These are phyloP conservation scores for Metschnikowia amazonensis DNA, from an alignment of 805 yeast species.

Conservation along the genomic window DNA sequence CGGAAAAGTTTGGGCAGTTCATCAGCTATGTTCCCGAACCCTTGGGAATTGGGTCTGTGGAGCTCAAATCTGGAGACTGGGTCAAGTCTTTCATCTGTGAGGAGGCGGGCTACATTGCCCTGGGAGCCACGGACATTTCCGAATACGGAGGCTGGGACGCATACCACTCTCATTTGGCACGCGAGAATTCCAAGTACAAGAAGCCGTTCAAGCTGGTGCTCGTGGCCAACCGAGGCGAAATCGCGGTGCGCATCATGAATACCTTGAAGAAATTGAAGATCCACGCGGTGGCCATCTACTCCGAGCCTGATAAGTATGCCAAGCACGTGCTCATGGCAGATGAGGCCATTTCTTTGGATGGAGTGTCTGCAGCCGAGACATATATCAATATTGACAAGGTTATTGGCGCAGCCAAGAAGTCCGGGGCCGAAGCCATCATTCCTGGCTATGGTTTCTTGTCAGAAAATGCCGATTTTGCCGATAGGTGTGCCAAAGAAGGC, in stretches of 20 bases:
- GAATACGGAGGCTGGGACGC: slow-evolving; percentile 82
- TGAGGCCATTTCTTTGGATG: slow-evolving; percentile 72
- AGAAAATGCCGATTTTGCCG: slow-evolving; percentile 95
- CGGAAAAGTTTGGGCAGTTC: slow-evolving; percentile 73
- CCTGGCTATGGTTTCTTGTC: slow-evolving; percentile 98
- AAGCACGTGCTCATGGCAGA: slow-evolving; percentile 85
- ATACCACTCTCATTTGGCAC: slow-evolving; percentile 43
- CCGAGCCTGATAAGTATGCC: slow-evolving; percentile 86
- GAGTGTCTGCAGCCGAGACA: slow-evolving; percentile 85
- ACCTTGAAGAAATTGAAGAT: slow-evolving; percentile 80
- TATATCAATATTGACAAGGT: slow-evolving; percentile 84
- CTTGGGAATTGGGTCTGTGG: slow-evolving; percentile 90
- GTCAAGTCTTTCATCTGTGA: slow-evolving; percentile 95
- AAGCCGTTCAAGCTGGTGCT: slow-evolving; percentile 80
- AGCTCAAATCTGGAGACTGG: slow-evolving; percentile 73
- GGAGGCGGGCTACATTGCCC: slow-evolving; percentile 71
- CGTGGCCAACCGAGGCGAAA: slow-evolving; percentile 96
- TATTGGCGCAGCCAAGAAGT: slow-evolving; percentile 74
- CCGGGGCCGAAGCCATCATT: slow-evolving; percentile 90
- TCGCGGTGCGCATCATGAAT: slow-evolving; percentile 89
- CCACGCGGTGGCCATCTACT: slow-evolving; percentile 79
- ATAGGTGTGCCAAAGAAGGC: slow-evolving; percentile 76
- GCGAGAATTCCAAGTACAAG: slow-evolving; percentile 24
- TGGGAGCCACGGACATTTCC: slow-evolving; percentile 80
- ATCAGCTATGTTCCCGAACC: slow-evolving; percentile 91